Conservation (phyloP, 169 alveolate genomes). For the Plasmodium gonderi region DNA sequence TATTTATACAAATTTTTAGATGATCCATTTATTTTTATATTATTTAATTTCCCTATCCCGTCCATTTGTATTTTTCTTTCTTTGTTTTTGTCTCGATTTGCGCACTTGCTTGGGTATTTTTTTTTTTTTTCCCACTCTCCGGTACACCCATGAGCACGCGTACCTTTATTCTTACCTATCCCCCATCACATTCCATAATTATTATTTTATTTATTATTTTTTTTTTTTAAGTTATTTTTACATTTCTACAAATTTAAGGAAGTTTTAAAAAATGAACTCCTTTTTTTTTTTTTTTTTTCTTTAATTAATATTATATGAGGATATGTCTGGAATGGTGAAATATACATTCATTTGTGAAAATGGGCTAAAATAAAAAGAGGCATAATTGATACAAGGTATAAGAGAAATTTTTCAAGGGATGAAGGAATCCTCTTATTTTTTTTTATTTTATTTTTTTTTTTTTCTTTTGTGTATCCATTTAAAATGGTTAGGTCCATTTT, state of each 20-base stretch:
- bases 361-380: neutral
- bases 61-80: neutral
- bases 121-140: neutral
- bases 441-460: conserved; percentile 2
- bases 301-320: neutral
- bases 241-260: neutral
- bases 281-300: neutral
- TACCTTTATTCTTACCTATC: no score
- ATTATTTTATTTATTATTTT: neutral
- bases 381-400: neutral
- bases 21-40: neutral
- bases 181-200: no score
- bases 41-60: neutral
- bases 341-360: neutral
- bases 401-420: neutral
- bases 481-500: conserved; percentile 17
- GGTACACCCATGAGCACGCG: neutral
- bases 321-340: neutral
- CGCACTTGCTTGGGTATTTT: neutral
- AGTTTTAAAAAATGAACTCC: neutral
- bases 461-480: neutral
- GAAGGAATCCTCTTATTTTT: no score
- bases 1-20: neutral
- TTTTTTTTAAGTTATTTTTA: neutral
- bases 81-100: conserved; percentile 5